phyloP scores from a whole-genome alignment of 2,329 filamentous ascomycete species.

The Trichophaea hybrida region DNA sequence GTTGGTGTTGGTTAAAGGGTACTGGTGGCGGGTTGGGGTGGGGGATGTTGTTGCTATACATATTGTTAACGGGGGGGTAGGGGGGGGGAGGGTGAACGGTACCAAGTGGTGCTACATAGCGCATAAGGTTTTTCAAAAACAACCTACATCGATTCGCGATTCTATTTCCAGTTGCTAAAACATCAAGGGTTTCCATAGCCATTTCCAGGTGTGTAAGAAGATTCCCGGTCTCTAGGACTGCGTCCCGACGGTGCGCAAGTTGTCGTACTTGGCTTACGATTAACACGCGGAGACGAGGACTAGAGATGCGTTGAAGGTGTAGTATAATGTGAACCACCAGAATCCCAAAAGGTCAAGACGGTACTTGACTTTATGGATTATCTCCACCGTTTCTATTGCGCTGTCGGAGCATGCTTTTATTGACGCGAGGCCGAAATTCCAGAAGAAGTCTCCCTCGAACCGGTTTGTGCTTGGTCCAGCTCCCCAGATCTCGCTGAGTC shows the following conservation, averaged over 20 bases:
- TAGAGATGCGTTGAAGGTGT: constrained; percentile 27
- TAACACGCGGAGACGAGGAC: constrained; percentile 17
- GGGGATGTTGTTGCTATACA: neutral
- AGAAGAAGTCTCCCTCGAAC: constrained; percentile 30
- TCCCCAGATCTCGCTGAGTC: constrained; percentile 29
- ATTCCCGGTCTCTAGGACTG: constrained; percentile 12
- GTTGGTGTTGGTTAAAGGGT: neutral
- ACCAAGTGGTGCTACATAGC: constrained; percentile 19
- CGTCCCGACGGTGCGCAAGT: constrained; percentile 10
- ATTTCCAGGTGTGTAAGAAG: constrained; percentile 21
- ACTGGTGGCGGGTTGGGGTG: constrained; percentile 4
- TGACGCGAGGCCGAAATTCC: constrained; percentile 29
- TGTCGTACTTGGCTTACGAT: constrained; percentile 17
- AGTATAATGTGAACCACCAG: constrained; percentile 35
- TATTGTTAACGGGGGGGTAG: too few species aligned
- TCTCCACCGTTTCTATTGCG: constrained; percentile 30
- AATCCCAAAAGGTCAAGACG: constrained; percentile 30
- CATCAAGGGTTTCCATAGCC: constrained; percentile 22
- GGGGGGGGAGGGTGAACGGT: neutral
- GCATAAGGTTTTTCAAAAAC: constrained; percentile 29
- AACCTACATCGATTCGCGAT: constrained; percentile 21
- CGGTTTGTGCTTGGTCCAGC: constrained; percentile 26
- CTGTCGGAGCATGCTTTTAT: constrained; percentile 28
- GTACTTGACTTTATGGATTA: constrained; percentile 26
- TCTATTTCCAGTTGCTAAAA: constrained; percentile 20